Percentiles rank a stretch among this genome's conserved stretches.
Conservation (phyloP, 2,329 filamentous ascomycete species). For the Botryosphaeria dothidea region DNA sequence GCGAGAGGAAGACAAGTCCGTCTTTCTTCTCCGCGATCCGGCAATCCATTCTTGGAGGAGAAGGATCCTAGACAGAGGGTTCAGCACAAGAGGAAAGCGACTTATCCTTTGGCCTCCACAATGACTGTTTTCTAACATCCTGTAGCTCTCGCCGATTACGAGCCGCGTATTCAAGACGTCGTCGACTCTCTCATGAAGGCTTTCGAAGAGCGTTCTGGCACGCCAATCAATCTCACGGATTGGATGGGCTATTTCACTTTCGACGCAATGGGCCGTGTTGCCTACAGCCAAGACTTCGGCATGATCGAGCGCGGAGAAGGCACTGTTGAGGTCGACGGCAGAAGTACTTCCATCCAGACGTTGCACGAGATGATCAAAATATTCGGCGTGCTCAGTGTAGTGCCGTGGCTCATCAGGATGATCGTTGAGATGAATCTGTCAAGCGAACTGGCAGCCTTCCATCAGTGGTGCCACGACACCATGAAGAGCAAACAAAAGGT, state of each 20-base stretch:
- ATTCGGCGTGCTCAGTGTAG: slow-evolving; percentile 33
- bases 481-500: slow-evolving; percentile 13
- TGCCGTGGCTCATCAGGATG: slow-evolving; percentile 41
- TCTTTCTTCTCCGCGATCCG: slow-evolving; percentile 26
- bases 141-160: slow-evolving; percentile 27
- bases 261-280: slow-evolving; percentile 52
- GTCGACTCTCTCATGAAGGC: slow-evolving; percentile 28
- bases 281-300: slow-evolving; percentile 43
- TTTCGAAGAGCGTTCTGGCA: slow-evolving; percentile 27
- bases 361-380: slow-evolving; percentile 39
- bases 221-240: slow-evolving; percentile 30
- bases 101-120: background rate
- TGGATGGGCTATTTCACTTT: slow-evolving; percentile 47
- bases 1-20: slow-evolving; percentile 22
- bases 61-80: slow-evolving; percentile 34
- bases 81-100: slow-evolving; percentile 27
- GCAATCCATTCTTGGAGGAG: slow-evolving; percentile 30
- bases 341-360: background rate
- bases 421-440: slow-evolving; percentile 19
- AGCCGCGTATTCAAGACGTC: slow-evolving; percentile 37
- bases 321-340: slow-evolving; percentile 31
- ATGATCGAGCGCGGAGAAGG: slow-evolving; percentile 32
- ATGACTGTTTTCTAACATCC: background rate
- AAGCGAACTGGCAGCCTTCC: background rate
- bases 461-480: slow-evolving; percentile 11